These are phyloP conservation scores for Cercis canadensis DNA, from an alignment of 306 rosid genomes.

Conservation along the genomic window DNA sequence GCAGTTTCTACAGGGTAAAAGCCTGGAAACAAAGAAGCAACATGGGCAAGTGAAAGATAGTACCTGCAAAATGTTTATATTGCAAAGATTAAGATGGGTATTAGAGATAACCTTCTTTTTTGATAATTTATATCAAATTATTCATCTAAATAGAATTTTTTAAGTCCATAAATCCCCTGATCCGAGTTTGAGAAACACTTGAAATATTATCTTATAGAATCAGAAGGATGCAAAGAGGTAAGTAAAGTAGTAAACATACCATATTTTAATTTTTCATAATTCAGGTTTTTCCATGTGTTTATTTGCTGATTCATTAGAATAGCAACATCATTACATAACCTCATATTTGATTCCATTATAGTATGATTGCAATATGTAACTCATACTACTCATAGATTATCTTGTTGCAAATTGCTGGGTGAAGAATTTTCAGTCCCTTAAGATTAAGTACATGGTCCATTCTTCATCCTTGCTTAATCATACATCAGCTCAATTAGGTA, in stretches of 20 bases:
- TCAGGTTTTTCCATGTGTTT: background rate
- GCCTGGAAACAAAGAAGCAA: conserved; percentile 90
- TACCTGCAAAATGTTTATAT: conserved; percentile 72
- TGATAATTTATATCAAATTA: conserved; percentile 2
- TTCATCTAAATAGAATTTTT: conserved; percentile 9
- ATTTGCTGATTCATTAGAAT: too few relatives aligned
- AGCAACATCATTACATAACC: background rate
- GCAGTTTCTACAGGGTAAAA: conserved; percentile 44
- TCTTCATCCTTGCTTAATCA: background rate
- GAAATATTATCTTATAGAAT: background rate
- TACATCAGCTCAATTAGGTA: too few relatives aligned
- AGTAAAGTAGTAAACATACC: background rate
- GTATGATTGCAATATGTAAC: background rate
- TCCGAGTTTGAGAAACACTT: background rate
- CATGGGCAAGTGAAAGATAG: conserved; percentile 91
- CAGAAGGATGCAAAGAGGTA: background rate
- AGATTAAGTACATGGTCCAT: background rate
- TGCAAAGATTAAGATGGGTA: conserved; percentile 43
- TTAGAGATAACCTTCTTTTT: conserved; percentile 12
- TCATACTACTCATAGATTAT: background rate
- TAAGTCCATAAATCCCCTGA: background rate
- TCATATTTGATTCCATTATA: background rate
- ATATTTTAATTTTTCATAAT: background rate
- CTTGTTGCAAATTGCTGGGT: background rate
- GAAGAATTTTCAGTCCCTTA: background rate